Evolutionary conservation across 2,329 filamentous ascomycete species (phyloP).

Genomic region (Didymella segeticola): DNA sequence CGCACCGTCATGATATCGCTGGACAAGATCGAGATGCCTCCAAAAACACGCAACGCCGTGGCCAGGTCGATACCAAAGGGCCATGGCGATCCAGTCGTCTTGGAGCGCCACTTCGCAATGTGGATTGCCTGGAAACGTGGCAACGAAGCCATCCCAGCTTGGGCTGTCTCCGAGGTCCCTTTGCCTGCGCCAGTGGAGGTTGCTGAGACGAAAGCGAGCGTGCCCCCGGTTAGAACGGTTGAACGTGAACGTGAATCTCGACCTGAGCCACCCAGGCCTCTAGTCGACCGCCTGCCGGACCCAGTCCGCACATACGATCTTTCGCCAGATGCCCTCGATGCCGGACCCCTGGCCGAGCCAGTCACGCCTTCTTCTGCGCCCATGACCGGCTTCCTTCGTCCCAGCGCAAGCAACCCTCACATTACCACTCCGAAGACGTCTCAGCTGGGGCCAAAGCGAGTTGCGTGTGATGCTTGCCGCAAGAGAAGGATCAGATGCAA

Average conservation of each 20-base stretch:
- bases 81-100: constrained; percentile 65
- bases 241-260: constrained; percentile 62
- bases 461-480: constrained; percentile 68
- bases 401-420: constrained; percentile 46
- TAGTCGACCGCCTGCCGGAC: constrained; percentile 50
- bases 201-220: constrained; percentile 62
- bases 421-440: constrained; percentile 62
- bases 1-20: constrained; percentile 68
- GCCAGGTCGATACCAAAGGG: constrained; percentile 69
- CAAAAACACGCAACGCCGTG: constrained; percentile 65
- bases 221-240: constrained; percentile 62
- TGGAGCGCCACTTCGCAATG: constrained; percentile 66
- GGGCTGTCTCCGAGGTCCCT: constrained; percentile 65
- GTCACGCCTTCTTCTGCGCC: constrained; percentile 35
- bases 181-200: constrained; percentile 51
- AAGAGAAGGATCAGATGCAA: constrained; percentile 68
- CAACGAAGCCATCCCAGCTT: constrained; percentile 66
- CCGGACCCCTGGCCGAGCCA: constrained; percentile 9
- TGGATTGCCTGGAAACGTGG: constrained; percentile 74
- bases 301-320: constrained; percentile 42
- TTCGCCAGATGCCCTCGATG: constrained; percentile 11
- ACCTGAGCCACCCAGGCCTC: constrained; percentile 52
- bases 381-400: constrained; percentile 46
- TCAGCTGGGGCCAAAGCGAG: constrained; percentile 65
- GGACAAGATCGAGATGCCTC: constrained; percentile 66